Conservation (phyloP, 257 asterid genomes). For the Nemophila menziesii region DNA sequence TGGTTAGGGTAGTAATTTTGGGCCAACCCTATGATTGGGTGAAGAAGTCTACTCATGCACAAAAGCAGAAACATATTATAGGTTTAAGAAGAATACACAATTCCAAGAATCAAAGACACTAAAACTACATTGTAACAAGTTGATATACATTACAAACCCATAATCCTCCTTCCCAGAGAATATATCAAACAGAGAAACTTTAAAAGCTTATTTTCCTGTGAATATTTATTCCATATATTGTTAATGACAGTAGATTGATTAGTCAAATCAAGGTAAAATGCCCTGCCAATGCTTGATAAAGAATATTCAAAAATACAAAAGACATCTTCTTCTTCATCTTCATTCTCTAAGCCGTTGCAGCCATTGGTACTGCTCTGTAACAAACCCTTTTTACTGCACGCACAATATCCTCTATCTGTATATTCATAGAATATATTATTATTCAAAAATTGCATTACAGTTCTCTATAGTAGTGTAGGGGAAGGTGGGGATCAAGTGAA, state of each 20-base stretch:
- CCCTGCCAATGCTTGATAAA: background rate
- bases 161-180: too few species aligned
- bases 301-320: background rate
- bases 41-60: too few species aligned
- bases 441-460: background rate
- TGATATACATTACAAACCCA: too few species aligned
- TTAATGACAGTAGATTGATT: background rate
- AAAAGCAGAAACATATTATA: too few species aligned
- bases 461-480: too few species aligned
- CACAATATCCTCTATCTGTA: slow-evolving; percentile 3
- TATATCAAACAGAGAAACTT: background rate
- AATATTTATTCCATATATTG: too few species aligned
- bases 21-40: too few species aligned
- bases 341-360: slow-evolving; percentile 3
- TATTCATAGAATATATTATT: background rate
- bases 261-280: background rate
- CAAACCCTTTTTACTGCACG: slow-evolving; percentile 3
- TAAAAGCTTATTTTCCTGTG: background rate
- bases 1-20: too few species aligned
- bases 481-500: too few species aligned
- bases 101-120: too few species aligned
- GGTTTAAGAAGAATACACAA: too few species aligned
- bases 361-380: slow-evolving; percentile 5
- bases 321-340: background rate
- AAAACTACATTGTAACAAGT: too few species aligned